phyloP scores from a whole-genome alignment of 108 stramenopile species.

The Fistulifera solaris region DNA sequence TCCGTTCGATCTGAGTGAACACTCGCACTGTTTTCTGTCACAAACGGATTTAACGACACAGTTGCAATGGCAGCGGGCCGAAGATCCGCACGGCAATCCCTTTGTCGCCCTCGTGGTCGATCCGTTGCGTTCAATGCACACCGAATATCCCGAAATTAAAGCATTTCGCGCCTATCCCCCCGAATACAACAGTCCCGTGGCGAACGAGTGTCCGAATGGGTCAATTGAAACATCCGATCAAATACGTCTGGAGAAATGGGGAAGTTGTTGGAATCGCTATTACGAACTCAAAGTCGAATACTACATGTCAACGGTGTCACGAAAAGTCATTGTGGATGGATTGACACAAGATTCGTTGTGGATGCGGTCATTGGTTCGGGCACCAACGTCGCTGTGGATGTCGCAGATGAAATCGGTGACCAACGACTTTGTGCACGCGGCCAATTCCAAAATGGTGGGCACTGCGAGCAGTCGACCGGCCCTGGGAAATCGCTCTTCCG shows the following conservation, averaged over 20 bases:
- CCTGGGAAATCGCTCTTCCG: neutral
- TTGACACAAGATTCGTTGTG: conserved; percentile 85
- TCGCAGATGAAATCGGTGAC: conserved; percentile 4
- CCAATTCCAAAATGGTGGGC: neutral
- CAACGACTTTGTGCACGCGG: neutral
- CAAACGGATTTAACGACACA: conserved; percentile 93
- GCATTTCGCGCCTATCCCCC: conserved; percentile 97
- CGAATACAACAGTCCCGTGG: conserved; percentile 59
- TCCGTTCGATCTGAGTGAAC: conserved; percentile 90
- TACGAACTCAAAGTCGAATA: conserved; percentile 83
- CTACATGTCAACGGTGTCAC: conserved; percentile 66
- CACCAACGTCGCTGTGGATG: neutral
- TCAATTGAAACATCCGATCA: conserved; percentile 59
- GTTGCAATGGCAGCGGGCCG: conserved; percentile 92
- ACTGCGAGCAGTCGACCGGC: neutral
- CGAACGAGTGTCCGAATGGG: conserved; percentile 87
- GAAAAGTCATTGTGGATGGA: conserved; percentile 49
- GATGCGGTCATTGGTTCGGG: conserved; percentile 61
- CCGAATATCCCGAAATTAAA: conserved; percentile 75
- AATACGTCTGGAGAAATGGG: conserved; percentile 82
- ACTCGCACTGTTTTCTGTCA: conserved; percentile 89
- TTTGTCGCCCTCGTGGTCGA: conserved; percentile 95
- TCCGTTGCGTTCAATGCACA: conserved; percentile 67
- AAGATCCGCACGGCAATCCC: conserved; percentile 95
- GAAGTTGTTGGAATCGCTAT: conserved; percentile 93